A percentile compares a stretch with the other conserved stretches of the same genome.
Conservation (phyloP, 23 red algal species). For the Porphyridium purpureum region DNA sequence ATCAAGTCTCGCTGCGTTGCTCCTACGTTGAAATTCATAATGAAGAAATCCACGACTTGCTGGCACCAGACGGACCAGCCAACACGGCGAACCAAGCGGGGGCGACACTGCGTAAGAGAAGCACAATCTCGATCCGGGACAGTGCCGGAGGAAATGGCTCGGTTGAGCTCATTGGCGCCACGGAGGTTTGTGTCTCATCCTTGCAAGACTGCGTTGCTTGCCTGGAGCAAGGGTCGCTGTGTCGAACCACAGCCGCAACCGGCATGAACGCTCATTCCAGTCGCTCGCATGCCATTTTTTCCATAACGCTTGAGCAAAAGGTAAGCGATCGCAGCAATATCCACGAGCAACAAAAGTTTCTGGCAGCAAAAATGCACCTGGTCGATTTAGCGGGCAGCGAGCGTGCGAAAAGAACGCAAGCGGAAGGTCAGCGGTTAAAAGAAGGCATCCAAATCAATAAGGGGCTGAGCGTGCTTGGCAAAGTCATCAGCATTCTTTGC, state of each 20-base stretch:
- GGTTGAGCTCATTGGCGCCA: background rate
- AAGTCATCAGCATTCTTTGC: slow-evolving; percentile 35
- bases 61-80: slow-evolving; percentile 9
- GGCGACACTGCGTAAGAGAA: background rate
- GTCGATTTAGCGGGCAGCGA: slow-evolving; percentile 94
- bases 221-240: slow-evolving; percentile 37
- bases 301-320: slow-evolving; percentile 49
- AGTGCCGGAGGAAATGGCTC: background rate
- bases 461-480: slow-evolving; percentile 49
- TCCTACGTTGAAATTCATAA: slow-evolving; percentile 90
- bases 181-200: slow-evolving; percentile 25
- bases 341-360: slow-evolving; percentile 5
- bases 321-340: slow-evolving; percentile 17
- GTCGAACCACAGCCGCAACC: slow-evolving; percentile 54
- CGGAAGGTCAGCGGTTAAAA: slow-evolving; percentile 46
- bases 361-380: slow-evolving; percentile 37
- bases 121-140: background rate
- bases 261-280: slow-evolving; percentile 60
- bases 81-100: slow-evolving; percentile 21
- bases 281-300: slow-evolving; percentile 76
- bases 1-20: slow-evolving; percentile 21
- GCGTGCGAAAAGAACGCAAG: slow-evolving; percentile 50
- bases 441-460: slow-evolving; percentile 86
- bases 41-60: slow-evolving; percentile 76
- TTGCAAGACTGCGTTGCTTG: slow-evolving; percentile 37